phyloP scores from a whole-genome alignment of 148 eudicot genomes.

The Limonium bicolor region DNA sequence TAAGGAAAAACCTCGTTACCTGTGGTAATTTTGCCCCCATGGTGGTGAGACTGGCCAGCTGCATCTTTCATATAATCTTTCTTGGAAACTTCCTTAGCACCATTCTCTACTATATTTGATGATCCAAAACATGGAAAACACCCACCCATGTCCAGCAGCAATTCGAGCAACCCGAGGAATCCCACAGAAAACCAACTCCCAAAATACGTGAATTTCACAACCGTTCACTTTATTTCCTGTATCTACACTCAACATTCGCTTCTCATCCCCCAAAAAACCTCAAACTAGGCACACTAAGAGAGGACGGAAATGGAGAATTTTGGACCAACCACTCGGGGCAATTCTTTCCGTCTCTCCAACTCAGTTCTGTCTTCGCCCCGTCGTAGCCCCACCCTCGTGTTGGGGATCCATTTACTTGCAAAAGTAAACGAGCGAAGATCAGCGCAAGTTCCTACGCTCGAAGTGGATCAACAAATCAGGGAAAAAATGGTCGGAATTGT shows the following conservation, averaged over 20 bases:
- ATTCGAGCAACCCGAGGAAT: not conserved
- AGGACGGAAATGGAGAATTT: not conserved
- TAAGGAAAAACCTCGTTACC: not conserved
- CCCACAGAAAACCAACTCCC: not conserved
- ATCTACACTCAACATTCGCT: not conserved
- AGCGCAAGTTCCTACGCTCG: not conserved
- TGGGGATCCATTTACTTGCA: not conserved
- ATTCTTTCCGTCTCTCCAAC: conserved; percentile 1
- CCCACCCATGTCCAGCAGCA: conserved; percentile 6
- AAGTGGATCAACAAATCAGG: conserved; percentile 2
- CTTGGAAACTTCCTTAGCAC: conserved; percentile 1
- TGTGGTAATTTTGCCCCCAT: not conserved
- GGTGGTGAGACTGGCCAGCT: not conserved
- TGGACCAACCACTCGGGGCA: not conserved
- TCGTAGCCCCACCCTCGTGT: not conserved
- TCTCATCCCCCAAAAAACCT: not conserved
- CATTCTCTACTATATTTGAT: not conserved
- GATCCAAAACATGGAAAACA: conserved; percentile 4
- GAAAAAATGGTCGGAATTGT: conserved; percentile 3
- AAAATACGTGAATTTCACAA: not conserved
- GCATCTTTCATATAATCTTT: conserved; percentile 2
- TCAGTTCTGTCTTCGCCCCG: not conserved
- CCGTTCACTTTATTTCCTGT: not conserved
- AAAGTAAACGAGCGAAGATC: not conserved
- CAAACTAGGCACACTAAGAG: not conserved